Percentiles rank a stretch among this genome's conserved stretches.
phyloP scores from a whole-genome alignment of 2,329 filamentous ascomycete species.

The Arthrinium phaeospermum region DNA sequence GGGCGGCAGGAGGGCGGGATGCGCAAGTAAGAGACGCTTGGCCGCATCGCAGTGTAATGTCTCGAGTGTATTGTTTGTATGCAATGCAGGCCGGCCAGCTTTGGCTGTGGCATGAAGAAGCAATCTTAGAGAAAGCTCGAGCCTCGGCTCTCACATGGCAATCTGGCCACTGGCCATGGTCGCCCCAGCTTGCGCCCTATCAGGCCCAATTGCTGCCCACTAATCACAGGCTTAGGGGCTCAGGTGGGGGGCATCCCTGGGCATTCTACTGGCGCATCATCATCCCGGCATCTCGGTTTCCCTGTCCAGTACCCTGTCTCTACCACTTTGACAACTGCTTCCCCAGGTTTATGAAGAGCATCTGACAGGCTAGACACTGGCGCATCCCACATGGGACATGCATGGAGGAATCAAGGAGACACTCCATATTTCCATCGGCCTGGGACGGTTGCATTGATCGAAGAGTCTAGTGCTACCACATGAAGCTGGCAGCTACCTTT shows the following conservation, averaged over 20 bases:
- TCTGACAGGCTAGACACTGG: background rate
- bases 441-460: too few relatives aligned
- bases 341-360: background rate
- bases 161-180: background rate
- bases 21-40: background rate
- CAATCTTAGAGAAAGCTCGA: slow-evolving; percentile 3
- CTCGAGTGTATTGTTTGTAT: background rate
- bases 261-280: too few relatives aligned
- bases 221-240: background rate
- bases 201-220: background rate
- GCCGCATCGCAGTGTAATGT: slow-evolving; percentile 2
- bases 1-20: background rate
- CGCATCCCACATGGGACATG: background rate
- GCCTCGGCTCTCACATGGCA: slow-evolving; percentile 15
- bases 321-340: background rate
- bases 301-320: too few relatives aligned
- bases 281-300: too few relatives aligned
- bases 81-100: background rate
- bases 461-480: too few relatives aligned
- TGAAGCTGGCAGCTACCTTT: too few relatives aligned
- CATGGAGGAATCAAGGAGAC: too few relatives aligned
- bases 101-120: background rate
- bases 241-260: background rate
- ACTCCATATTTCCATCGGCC: too few relatives aligned
- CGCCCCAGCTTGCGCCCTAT: too few relatives aligned